Base-by-base conservation (phyloP, 2,329 filamentous ascomycete species). In the Talaromyces sp. region DNA sequence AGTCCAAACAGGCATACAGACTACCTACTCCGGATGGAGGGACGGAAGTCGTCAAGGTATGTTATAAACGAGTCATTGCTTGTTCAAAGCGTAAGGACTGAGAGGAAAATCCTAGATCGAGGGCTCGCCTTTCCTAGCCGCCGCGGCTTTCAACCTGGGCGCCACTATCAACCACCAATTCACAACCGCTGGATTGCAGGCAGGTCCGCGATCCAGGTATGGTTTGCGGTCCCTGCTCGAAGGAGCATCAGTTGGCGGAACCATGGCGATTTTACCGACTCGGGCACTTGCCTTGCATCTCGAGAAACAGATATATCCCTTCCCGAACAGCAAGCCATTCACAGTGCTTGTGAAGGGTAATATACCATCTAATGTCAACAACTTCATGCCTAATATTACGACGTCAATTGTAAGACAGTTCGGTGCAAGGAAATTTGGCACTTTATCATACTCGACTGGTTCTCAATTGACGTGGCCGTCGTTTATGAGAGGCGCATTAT, bases 401-500 rank as follows among this genome's bases (percentile, higher is more conserved):
- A 60, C 78, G 7, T 70, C 75, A 52, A 58, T 75, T 14, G 65
- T 68, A 14, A 76, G 73, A 60, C 64, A 69, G 59, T 65, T 79
- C 12, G 72, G 73, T 1, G 21, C 67, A 5, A 65, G 66, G 25
- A 75, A 76, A 37, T 58, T 71, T 23, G 73, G 69, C 2, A 72
- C 72, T 56, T 69, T 71, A 44, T 70, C 71, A 23, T 77, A 75
- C 75, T 71, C 71, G 4, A 78, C 73, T 64, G 77, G 77, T n/a
- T 64, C 69, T n/a, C 57, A 74, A 25, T 28, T 52, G 16, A 57
- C 21, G 1, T 79, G 76, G 76, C 76, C 77, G 11, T 37, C 58
- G 7, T 52, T 67, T 14, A 28, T 74, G 18, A 66, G 66, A 37
- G 60, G 64, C 7, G 42, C 75, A 7, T 65, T 73, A 16, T 64